These are phyloP conservation scores for Pseudozyma tsukubaensis DNA, from an alignment of 1,284 basidiomycete species.

Conservation along the genomic window DNA sequence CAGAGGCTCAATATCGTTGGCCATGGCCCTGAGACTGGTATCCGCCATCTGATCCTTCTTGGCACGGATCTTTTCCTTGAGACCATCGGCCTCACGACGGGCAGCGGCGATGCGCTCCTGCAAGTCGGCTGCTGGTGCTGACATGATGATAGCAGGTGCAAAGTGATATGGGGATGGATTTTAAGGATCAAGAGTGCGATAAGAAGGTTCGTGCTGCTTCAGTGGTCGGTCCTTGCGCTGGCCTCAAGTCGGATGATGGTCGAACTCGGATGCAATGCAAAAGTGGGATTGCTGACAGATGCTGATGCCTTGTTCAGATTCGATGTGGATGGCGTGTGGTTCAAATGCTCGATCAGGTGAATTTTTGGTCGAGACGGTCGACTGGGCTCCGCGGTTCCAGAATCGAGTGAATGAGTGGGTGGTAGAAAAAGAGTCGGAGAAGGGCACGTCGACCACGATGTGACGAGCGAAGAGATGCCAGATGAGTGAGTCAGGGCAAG, in stretches of 20 bases:
- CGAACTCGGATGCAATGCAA: neutral
- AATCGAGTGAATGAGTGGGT: neutral
- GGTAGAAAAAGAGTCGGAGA: neutral
- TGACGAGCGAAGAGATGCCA: neutral
- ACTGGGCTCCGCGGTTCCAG: slow-evolving; percentile 5
- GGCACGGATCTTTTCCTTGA: slow-evolving; percentile 96
- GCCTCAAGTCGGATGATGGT: too few species aligned
- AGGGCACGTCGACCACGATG: slow-evolving; percentile 5
- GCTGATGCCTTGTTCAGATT: neutral
- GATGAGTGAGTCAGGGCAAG: neutral
- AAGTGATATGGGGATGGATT: too few species aligned
- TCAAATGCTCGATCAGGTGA: neutral
- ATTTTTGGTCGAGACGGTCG: neutral
- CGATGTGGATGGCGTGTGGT: neutral
- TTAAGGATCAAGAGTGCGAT: neutral
- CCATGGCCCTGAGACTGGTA: slow-evolving; percentile 94
- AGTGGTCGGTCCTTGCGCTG: neutral
- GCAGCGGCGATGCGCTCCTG: slow-evolving; percentile 84
- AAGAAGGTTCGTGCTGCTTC: neutral
- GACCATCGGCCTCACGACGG: slow-evolving; percentile 90
- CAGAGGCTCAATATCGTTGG: slow-evolving; percentile 91
- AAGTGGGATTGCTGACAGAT: too few species aligned
- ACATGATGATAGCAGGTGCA: slow-evolving; percentile 23
- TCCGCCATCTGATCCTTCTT: slow-evolving; percentile 95
- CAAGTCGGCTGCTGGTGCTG: slow-evolving; percentile 61